These are phyloP conservation scores for Ajuga chamaepitys DNA, from an alignment of 257 asterid species.

Conservation along the genomic window DNA sequence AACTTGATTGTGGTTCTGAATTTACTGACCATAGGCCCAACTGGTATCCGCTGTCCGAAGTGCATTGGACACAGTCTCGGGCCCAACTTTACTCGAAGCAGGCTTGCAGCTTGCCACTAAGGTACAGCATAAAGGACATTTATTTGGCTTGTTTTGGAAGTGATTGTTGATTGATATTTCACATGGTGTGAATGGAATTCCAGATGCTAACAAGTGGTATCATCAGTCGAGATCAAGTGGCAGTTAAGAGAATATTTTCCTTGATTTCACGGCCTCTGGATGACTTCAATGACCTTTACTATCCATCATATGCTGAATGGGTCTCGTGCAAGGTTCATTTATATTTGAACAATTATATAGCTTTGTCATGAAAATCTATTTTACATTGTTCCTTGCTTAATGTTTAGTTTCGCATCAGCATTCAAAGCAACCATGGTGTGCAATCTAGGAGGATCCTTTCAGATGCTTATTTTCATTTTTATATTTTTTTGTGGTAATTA, in stretches of 20 bases:
- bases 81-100: slow-evolving; percentile 88
- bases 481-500: slow-evolving; percentile 11
- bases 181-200: slow-evolving; percentile 24
- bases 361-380: not conserved
- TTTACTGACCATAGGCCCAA: slow-evolving; percentile 60
- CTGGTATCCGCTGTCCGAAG: slow-evolving; percentile 95
- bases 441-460: slow-evolving; percentile 8
- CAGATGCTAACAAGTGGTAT: slow-evolving; percentile 97
- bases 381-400: slow-evolving; percentile 8
- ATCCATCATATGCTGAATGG: slow-evolving; percentile 99
- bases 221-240: slow-evolving; percentile 88
- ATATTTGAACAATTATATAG: not conserved
- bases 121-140: slow-evolving; percentile 33
- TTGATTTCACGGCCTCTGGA: slow-evolving; percentile 88
- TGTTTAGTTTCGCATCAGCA: slow-evolving; percentile 16
- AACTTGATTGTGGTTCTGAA: slow-evolving; percentile 8
- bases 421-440: not conserved
- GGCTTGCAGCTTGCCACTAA: slow-evolving; percentile 93
- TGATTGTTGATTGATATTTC: slow-evolving; percentile 12
- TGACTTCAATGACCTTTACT: slow-evolving; percentile 84
- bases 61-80: slow-evolving; percentile 73
- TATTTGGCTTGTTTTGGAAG: slow-evolving; percentile 3
- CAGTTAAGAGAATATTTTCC: slow-evolving; percentile 91
- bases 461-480: slow-evolving; percentile 18
- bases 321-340: slow-evolving; percentile 90